phyloP scores from a whole-genome alignment of 768 basidiomycete species.

The Cantharellus cinnabarinus region DNA sequence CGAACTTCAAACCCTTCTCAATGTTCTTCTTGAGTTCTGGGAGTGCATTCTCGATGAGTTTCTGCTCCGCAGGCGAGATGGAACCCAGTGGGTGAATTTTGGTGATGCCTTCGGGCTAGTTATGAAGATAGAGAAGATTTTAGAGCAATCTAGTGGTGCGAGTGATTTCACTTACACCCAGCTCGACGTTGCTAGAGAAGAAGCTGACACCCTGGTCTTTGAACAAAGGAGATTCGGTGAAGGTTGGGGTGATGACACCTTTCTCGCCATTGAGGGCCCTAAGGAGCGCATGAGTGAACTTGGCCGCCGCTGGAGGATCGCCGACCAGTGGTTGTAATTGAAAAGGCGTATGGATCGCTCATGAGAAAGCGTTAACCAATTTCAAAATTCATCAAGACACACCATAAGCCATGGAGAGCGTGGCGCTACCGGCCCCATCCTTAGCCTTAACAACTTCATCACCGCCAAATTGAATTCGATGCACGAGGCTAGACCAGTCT shows the following conservation, averaged over 20 bases:
- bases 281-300: slow-evolving; percentile 41
- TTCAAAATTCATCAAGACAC: slow-evolving; percentile 2
- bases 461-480: slow-evolving; percentile 94
- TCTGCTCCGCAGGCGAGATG: slow-evolving; percentile 64
- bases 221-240: slow-evolving; percentile 77
- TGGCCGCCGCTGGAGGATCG: slow-evolving; percentile 34
- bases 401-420: slow-evolving; percentile 54
- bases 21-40: slow-evolving; percentile 96
- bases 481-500: slow-evolving; percentile 52
- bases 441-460: slow-evolving; percentile 98
- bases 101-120: slow-evolving; percentile 49
- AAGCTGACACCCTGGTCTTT: slow-evolving; percentile 74
- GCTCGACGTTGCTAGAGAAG: slow-evolving; percentile 88
- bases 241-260: slow-evolving; percentile 56
- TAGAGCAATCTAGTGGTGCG: slow-evolving; percentile 25
- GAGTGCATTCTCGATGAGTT: slow-evolving; percentile 66
- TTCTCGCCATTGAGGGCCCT: slow-evolving; percentile 47
- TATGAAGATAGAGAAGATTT: neutral
- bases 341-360: neutral
- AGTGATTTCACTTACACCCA: slow-evolving; percentile 26
- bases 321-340: neutral
- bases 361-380: neutral
- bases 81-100: slow-evolving; percentile 75
- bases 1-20: slow-evolving; percentile 52
- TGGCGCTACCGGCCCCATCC: slow-evolving; percentile 63